These are phyloP conservation scores for Grigorovia yakushimaensis DNA, from an alignment of 805 yeast genomes.

Conservation along the genomic window DNA sequence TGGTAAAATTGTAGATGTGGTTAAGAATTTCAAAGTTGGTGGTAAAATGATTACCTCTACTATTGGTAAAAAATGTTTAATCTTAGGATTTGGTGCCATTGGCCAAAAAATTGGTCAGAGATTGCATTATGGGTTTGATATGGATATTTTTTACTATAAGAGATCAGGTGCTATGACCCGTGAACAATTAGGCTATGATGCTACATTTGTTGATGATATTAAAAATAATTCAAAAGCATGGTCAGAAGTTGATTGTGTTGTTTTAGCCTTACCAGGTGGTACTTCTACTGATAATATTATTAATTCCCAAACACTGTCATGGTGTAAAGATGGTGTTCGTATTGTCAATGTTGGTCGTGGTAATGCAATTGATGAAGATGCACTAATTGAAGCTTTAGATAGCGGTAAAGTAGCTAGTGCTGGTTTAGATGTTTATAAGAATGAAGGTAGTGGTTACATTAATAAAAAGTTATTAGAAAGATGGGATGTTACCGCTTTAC, in stretches of 20 bases:
- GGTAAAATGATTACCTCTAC: slow-evolving; percentile 43
- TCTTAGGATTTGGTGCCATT: slow-evolving; percentile 70
- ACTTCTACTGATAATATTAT: slow-evolving; percentile 48
- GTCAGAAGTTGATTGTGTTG: slow-evolving; percentile 43
- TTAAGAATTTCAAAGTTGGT: slow-evolving; percentile 37
- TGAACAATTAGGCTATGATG: slow-evolving; percentile 37
- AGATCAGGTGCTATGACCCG: slow-evolving; percentile 34
- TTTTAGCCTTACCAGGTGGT: slow-evolving; percentile 59
- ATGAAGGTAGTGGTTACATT: slow-evolving; percentile 43
- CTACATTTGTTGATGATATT: slow-evolving; percentile 37
- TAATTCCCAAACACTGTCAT: slow-evolving; percentile 37
- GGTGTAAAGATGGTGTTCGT: slow-evolving; percentile 45
- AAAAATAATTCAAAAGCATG: slow-evolving; percentile 29
- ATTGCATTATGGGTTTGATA: slow-evolving; percentile 44
- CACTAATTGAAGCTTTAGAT: slow-evolving; percentile 48
- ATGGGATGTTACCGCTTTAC: slow-evolving; percentile 55
- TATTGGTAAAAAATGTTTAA: slow-evolving; percentile 44
- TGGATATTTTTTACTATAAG: slow-evolving; percentile 55
- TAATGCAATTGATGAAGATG: slow-evolving; percentile 55
- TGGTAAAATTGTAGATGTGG: slow-evolving; percentile 22
- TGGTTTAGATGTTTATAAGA: slow-evolving; percentile 63
- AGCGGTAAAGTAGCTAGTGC: slow-evolving; percentile 52
- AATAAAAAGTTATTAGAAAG: slow-evolving; percentile 41
- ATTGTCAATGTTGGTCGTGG: slow-evolving; percentile 75
- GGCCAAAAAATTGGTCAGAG: slow-evolving; percentile 56